phyloP scores from a whole-genome alignment of 148 eudicot species.

The Chenopodium berlandieri region DNA sequence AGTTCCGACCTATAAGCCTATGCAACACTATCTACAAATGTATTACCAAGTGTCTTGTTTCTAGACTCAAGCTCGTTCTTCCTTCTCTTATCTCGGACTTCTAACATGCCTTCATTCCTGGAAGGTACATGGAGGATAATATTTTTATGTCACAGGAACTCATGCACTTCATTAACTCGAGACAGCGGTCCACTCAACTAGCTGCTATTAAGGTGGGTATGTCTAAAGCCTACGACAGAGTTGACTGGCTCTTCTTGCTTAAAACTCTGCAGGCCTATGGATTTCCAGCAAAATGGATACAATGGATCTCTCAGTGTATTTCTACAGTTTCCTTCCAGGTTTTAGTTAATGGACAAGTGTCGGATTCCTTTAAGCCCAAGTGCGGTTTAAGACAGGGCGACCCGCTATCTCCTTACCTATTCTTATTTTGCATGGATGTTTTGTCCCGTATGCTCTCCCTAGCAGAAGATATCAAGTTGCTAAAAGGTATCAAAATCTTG shows the following conservation, averaged over 20 bases:
- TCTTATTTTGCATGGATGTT: background rate
- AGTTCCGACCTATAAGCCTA: background rate
- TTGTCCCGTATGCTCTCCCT: background rate
- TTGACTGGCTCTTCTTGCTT: background rate
- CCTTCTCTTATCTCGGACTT: background rate
- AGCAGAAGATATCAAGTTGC: background rate
- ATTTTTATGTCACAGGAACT: background rate
- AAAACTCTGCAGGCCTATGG: background rate
- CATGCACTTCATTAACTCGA: no score
- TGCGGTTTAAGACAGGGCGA: background rate
- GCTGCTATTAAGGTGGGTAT: background rate
- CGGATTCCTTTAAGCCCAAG: no score
- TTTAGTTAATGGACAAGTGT: background rate
- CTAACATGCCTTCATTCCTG: background rate
- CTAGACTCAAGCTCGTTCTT: background rate
- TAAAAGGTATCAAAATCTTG: background rate
- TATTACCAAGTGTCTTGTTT: background rate
- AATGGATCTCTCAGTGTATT: background rate
- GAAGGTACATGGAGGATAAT: background rate
- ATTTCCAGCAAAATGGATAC: background rate
- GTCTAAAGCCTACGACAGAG: background rate
- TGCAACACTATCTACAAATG: background rate
- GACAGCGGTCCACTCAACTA: no score
- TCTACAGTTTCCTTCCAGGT: background rate
- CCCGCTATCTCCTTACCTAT: background rate